These are phyloP conservation scores for Cordyceps militaris DNA, from an alignment of 2,329 filamentous ascomycete genomes.

Conservation along the genomic window DNA sequence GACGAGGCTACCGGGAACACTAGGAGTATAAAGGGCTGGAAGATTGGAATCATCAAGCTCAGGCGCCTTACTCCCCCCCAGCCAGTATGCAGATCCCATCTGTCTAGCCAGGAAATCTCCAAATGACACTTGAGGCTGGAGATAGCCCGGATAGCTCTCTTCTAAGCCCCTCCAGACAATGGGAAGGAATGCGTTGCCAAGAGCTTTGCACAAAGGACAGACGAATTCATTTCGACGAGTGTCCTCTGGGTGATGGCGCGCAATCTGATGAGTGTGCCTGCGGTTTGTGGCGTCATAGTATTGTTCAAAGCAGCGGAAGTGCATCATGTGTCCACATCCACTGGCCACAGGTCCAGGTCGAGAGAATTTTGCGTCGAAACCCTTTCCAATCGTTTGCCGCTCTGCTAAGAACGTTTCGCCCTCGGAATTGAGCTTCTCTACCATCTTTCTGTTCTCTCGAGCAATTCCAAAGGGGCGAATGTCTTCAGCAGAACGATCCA, in stretches of 20 bases:
- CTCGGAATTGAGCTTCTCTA: conserved; percentile 67
- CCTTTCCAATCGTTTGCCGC: conserved; percentile 78
- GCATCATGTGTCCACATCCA: conserved; percentile 97
- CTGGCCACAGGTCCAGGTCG: conserved; percentile 74
- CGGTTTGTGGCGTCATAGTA: conserved; percentile 80
- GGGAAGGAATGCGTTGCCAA: conserved; percentile 90
- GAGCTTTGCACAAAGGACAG: conserved; percentile 91
- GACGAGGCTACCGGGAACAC: conserved; percentile 31
- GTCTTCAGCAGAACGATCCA: conserved; percentile 78
- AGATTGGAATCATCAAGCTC: conserved; percentile 26
- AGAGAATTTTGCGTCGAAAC: conserved; percentile 65
- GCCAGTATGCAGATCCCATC: conserved; percentile 39
- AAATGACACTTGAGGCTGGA: conserved; percentile 56
- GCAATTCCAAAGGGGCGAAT: conserved; percentile 87
- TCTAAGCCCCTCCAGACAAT: conserved; percentile 93
- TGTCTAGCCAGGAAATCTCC: conserved; percentile 60
- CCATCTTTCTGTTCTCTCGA: conserved; percentile 70
- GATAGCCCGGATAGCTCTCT: conserved; percentile 69
- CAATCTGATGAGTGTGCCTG: conserved; percentile 86
- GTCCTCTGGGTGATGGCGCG: conserved; percentile 84
- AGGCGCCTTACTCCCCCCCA: conserved; percentile 32
- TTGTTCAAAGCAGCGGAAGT: conserved; percentile 88
- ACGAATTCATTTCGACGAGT: conserved; percentile 80
- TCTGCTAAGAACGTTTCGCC: conserved; percentile 67
- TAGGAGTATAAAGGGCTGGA: conserved; percentile 28